Conservation (phyloP, 1,284 basidiomycete genomes). For the Apiotrichum veenhuisii region DNA sequence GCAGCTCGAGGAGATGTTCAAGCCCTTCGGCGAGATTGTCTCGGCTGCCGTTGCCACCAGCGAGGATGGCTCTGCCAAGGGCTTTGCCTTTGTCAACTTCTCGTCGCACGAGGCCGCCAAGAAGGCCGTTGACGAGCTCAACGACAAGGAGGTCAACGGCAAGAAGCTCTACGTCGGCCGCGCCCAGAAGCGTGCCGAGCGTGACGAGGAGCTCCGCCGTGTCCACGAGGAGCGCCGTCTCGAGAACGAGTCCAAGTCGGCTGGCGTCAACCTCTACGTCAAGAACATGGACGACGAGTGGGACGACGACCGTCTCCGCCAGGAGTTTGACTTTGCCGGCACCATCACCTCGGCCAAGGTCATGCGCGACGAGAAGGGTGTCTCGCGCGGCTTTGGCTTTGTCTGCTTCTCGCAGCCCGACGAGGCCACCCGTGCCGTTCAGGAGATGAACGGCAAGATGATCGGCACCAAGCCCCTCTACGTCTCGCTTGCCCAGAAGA, state of each 20-base stretch:
- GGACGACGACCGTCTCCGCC: slow-evolving; percentile 89
- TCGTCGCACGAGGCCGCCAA: slow-evolving; percentile 88
- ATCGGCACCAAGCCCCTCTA: slow-evolving; percentile 98
- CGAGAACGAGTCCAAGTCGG: slow-evolving; percentile 97
- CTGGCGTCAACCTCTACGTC: slow-evolving; percentile 99
- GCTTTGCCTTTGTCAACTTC: slow-evolving; percentile 98
- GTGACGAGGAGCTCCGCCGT: slow-evolving; percentile 91
- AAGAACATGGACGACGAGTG: slow-evolving; percentile 91
- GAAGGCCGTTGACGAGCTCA: slow-evolving; percentile 81
- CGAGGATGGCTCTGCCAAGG: slow-evolving; percentile 81
- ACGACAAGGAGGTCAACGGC: slow-evolving; percentile 82
- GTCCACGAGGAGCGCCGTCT: slow-evolving; percentile 94
- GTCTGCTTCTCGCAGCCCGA: slow-evolving; percentile 99
- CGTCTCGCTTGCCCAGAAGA: slow-evolving; percentile 96
- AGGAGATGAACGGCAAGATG: slow-evolving; percentile 99
- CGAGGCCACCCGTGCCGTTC: slow-evolving; percentile 98
- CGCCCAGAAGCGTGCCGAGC: slow-evolving; percentile 98
- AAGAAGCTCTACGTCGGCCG: slow-evolving; percentile 93
- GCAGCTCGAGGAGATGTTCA: slow-evolving; percentile 82
- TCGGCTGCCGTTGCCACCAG: slow-evolving; percentile 79
- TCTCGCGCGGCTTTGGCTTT: slow-evolving; percentile 88
- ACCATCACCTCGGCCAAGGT: slow-evolving; percentile 98
- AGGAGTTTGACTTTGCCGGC: slow-evolving; percentile 95
- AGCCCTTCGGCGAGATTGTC: slow-evolving; percentile 76
- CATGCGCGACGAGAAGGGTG: slow-evolving; percentile 90